phyloP scores from a whole-genome alignment of 2,329 filamentous ascomycete species.

The Aspergillus puulaauensis region DNA sequence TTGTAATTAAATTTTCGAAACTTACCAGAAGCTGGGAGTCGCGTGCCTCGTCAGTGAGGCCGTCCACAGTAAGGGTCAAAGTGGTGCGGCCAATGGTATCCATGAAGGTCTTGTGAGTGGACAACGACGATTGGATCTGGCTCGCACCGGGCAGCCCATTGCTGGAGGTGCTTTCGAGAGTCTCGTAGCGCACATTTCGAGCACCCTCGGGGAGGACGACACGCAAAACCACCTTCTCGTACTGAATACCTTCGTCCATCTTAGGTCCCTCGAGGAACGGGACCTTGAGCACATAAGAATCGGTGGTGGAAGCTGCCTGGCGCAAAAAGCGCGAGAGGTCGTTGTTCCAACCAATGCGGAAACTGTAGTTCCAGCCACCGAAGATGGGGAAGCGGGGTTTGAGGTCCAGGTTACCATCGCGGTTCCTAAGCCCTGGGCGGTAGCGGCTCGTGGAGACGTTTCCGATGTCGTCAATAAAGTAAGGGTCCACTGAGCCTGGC shows the following conservation, averaged over 20 bases:
- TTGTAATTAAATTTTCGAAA: conserved; percentile 7
- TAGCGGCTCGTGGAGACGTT: conserved; percentile 95
- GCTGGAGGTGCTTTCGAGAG: conserved; percentile 65
- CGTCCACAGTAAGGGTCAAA: conserved; percentile 75
- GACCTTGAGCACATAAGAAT: conserved; percentile 82
- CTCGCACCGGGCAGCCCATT: conserved; percentile 67
- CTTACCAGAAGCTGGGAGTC: conserved; percentile 73
- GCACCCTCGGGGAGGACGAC: conserved; percentile 91
- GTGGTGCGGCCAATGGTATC: conserved; percentile 87
- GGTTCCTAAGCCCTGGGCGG: conserved; percentile 59
- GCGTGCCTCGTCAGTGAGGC: conserved; percentile 86
- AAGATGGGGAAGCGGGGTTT: conserved; percentile 96
- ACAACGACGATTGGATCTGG: conserved; percentile 55
- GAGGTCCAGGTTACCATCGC: conserved; percentile 81
- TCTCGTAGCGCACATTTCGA: conserved; percentile 60
- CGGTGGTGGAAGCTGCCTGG: conserved; percentile 54
- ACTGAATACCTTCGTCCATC: conserved; percentile 80
- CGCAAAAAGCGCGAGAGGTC: conserved; percentile 76
- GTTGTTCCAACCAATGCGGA: conserved; percentile 94
- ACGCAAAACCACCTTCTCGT: conserved; percentile 75
- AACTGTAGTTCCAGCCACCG: conserved; percentile 97
- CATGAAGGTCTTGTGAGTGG: conserved; percentile 83
- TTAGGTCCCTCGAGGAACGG: conserved; percentile 93
- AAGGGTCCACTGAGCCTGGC: conserved; percentile 78
- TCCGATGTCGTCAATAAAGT: conserved; percentile 94